A percentile compares a stretch with the other conserved stretches of the same genome.
Conservation (phyloP, 1,284 basidiomycete genomes). For the Sparassis latifolia region DNA sequence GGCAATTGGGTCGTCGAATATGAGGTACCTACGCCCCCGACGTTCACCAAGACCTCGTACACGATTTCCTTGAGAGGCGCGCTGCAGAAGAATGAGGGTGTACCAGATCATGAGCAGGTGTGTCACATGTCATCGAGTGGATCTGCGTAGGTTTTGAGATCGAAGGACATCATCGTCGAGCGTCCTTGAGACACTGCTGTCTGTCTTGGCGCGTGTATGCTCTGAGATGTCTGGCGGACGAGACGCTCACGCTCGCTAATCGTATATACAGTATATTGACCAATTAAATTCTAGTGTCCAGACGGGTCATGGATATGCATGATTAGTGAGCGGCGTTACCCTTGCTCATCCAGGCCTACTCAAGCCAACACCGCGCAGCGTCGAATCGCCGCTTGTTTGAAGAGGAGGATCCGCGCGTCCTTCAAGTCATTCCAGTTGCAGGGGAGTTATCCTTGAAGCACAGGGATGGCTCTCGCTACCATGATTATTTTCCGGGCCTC, state of each 20-base stretch:
- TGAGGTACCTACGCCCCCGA: constrained; percentile 24
- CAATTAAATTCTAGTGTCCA: constrained; percentile 21
- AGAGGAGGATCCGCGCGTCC: constrained; percentile 30
- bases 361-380: constrained; percentile 10
- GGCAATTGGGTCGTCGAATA: constrained; percentile 15
- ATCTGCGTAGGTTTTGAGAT: too few species aligned
- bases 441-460: constrained; percentile 14
- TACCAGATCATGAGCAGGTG: constrained; percentile 25
- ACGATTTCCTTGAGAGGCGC: constrained; percentile 22
- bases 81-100: constrained; percentile 15
- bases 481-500: constrained; percentile 15
- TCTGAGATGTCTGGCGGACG: too few species aligned
- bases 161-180: too few species aligned
- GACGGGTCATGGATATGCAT: constrained; percentile 30
- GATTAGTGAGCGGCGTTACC: constrained; percentile 18
- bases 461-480: neutral
- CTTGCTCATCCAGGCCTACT: too few species aligned
- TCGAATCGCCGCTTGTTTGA: constrained; percentile 31
- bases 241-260: too few species aligned
- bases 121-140: neutral
- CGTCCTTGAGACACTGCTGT: too few species aligned
- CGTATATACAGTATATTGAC: too few species aligned
- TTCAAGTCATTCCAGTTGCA: constrained; percentile 37
- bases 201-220: too few species aligned
- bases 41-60: constrained; percentile 25